Evolutionary conservation across 805 yeast species (phyloP), one percentile per base, ranked within the genome.

Genomic region (Middelhovenomyces tepae): DNA sequence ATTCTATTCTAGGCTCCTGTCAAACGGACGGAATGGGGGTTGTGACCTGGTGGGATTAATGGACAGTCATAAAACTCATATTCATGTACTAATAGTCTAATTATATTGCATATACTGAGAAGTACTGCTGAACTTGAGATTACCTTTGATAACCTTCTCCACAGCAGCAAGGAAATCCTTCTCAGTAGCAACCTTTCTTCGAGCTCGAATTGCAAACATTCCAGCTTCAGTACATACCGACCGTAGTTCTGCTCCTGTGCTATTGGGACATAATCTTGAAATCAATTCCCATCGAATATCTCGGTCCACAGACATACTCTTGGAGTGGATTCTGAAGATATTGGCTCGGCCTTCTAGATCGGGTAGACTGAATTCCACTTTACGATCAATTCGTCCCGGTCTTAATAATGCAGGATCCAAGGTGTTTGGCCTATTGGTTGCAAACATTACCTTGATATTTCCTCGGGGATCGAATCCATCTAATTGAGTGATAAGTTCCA

Each of bases 211-310:
- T 28, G 99, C 98, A 68, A 87, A 91, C 98, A 91, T 91, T 51
- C 99, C 99, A 3, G 98, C 98, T 60, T 91, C 99, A 1, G 98
- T 91, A 60, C 98, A 91, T 11, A 91, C 98, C 5, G 97, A 89
- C 56, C 98, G 78, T 50, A 91, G 69, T 65, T 91, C 98, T 3
- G 99, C 99, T 60, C 99, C 99, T 1, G 98, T 91, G 13, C 95
- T 81, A 57, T 93, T 91, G 41, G 98, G 98, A 65, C 98, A 91
- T 53, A 91, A 69, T 56, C 99, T 74, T 14, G 97, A 87, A 52
- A 91, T 91, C 53, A 91, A 72, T 64, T 91, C 98, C 99, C 99
- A 91, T 61, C 98, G 78, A 38, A 91, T 91, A 50, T 85, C 94
- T 54, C 95, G 78, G 60, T 91, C 99, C 45, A 87, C 91, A 47